These are phyloP conservation scores for Tricholoma furcatifolium DNA, from an alignment of 768 basidiomycete genomes.

Conservation along the genomic window DNA sequence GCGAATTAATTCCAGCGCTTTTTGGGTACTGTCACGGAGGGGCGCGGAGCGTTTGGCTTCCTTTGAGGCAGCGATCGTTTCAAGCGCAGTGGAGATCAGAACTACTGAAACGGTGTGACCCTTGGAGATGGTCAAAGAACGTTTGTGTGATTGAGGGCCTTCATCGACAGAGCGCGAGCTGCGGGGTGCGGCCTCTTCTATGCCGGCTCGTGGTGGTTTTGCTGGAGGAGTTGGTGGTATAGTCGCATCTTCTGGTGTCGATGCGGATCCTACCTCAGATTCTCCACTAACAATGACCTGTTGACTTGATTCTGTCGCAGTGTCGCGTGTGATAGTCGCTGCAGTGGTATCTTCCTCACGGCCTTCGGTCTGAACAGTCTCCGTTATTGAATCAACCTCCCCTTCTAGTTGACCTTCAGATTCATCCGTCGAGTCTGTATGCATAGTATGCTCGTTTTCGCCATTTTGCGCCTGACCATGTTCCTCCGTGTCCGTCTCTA, in stretches of 20 bases:
- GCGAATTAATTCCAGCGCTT: conserved; percentile 79
- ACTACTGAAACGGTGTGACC: conserved; percentile 78
- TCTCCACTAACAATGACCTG: conserved; percentile 1
- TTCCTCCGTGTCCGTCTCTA: conserved; percentile 4
- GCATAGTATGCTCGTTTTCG: neutral
- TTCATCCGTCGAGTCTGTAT: neutral
- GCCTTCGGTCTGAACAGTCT: neutral
- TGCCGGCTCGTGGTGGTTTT: conserved; percentile 4
- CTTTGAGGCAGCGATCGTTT: conserved; percentile 82
- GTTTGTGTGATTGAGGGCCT: conserved; percentile 35
- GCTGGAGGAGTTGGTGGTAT: conserved; percentile 15
- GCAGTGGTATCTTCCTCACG: neutral
- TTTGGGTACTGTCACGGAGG: conserved; percentile 81
- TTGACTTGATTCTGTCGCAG: neutral
- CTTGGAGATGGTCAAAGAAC: conserved; percentile 61
- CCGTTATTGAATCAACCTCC: neutral
- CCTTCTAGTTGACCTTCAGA: neutral
- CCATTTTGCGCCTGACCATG: neutral
- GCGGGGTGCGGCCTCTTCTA: conserved; percentile 1
- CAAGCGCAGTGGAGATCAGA: conserved; percentile 80
- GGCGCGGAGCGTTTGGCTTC: conserved; percentile 82
- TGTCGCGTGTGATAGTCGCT: neutral
- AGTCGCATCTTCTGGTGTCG: neutral
- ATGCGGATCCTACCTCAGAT: neutral
- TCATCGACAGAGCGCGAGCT: conserved; percentile 6